A percentile compares a stretch with the other conserved stretches of the same genome.
Evolutionary conservation across 495 filamentous ascomycete genomes (phyloP).

Genomic region (Podospora fimiseda): DNA sequence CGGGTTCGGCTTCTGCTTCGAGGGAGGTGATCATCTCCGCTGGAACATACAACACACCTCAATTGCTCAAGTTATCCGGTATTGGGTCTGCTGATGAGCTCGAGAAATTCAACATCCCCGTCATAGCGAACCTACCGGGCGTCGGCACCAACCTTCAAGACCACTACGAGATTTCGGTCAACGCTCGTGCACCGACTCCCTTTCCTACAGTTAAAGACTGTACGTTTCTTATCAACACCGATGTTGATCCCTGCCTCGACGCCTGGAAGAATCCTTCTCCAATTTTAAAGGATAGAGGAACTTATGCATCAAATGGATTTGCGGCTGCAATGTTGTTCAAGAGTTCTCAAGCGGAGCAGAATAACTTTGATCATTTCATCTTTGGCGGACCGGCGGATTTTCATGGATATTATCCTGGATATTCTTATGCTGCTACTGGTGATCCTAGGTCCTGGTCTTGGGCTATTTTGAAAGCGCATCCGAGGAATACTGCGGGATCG

Average conservation of each 20-base stretch:
- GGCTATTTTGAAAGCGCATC: slow-evolving; percentile 47
- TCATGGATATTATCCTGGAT: slow-evolving; percentile 47
- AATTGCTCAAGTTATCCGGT: slow-evolving; percentile 58
- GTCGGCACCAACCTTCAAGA: slow-evolving; percentile 65
- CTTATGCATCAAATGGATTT: slow-evolving; percentile 46
- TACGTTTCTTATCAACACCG: slow-evolving; percentile 36
- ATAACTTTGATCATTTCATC: slow-evolving; percentile 45
- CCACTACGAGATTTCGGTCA: slow-evolving; percentile 51
- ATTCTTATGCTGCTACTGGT: slow-evolving; percentile 20
- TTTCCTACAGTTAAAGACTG: slow-evolving; percentile 41
- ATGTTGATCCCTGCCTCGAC: slow-evolving; percentile 44
- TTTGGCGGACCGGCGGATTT: slow-evolving; percentile 50
- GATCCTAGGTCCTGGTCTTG: slow-evolving; percentile 40
- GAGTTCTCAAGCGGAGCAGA: slow-evolving; percentile 30
- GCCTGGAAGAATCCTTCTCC: slow-evolving; percentile 31
- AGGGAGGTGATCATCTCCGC: slow-evolving; percentile 59
- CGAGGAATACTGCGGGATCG: slow-evolving; percentile 45
- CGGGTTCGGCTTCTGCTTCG: slow-evolving; percentile 42
- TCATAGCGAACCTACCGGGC: slow-evolving; percentile 50
- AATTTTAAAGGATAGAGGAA: slow-evolving; percentile 35
- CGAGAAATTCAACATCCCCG: slow-evolving; percentile 38
- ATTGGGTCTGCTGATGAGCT: slow-evolving; percentile 51
- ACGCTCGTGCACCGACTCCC: slow-evolving; percentile 37
- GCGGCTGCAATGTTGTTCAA: slow-evolving; percentile 42
- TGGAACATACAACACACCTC: slow-evolving; percentile 56